Conservation (phyloP, 176 grass and related monocot species). For the Canna indica region DNA sequence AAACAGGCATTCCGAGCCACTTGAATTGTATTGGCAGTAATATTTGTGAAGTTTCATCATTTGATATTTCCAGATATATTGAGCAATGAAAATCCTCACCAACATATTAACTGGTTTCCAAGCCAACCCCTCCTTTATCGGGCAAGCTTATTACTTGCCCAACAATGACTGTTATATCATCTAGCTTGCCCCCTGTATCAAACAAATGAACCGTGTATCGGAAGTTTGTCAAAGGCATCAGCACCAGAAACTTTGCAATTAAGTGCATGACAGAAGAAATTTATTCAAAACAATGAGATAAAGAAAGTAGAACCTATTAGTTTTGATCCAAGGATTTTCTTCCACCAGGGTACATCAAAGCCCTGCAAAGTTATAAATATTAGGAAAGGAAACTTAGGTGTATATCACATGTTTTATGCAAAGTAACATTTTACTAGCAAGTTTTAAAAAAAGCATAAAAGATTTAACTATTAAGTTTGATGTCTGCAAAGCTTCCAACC, state of each 20-base stretch:
- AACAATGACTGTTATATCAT: slow-evolving; percentile 83
- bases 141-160: slow-evolving; percentile 33
- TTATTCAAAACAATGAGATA: neutral
- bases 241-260: neutral
- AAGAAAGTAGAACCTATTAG: slow-evolving; percentile 43
- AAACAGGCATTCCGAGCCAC: neutral
- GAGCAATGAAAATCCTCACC: neutral
- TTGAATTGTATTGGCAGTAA: neutral
- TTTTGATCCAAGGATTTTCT: slow-evolving; percentile 79
- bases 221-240: slow-evolving; percentile 5
- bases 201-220: slow-evolving; percentile 4
- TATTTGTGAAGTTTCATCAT: neutral
- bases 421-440: neutral
- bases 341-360: slow-evolving; percentile 70
- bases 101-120: neutral
- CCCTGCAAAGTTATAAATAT: slow-evolving; percentile 41
- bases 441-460: too few species aligned
- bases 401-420: neutral
- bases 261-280: neutral
- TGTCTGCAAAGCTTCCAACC: too few species aligned
- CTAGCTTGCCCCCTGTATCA: slow-evolving; percentile 75
- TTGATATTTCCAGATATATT: neutral
- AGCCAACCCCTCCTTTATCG: neutral
- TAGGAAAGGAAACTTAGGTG: neutral
- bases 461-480: too few species aligned